phyloP scores from a whole-genome alignment of 1,139 yeast species.

The Saccharomyces uvarum region DNA sequence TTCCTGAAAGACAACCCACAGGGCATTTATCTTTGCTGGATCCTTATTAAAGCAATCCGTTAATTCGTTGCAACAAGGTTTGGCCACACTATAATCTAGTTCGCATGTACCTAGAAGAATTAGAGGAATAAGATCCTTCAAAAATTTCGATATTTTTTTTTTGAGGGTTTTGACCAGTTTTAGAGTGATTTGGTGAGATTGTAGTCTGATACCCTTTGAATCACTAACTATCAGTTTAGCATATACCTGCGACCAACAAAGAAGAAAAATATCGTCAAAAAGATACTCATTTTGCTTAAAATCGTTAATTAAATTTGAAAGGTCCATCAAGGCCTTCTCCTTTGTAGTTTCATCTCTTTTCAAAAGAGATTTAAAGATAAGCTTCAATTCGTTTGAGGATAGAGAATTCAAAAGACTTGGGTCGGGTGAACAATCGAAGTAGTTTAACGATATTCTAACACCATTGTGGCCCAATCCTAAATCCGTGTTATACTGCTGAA shows the following conservation, averaged over 20 bases:
- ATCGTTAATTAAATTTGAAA: constrained; percentile 34
- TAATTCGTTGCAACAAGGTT: constrained; percentile 43
- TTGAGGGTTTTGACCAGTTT: constrained; percentile 44
- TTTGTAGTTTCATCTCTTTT: constrained; percentile 79
- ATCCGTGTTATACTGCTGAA: constrained; percentile 23
- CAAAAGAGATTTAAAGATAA: constrained; percentile 64
- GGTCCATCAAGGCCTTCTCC: constrained; percentile 66
- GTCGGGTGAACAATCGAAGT: constrained; percentile 74
- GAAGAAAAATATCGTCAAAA: constrained; percentile 40
- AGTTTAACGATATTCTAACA: constrained; percentile 63
- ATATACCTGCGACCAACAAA: constrained; percentile 75
- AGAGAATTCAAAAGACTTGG: constrained; percentile 39
- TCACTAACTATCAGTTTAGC: constrained; percentile 71
- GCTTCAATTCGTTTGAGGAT: constrained; percentile 47
- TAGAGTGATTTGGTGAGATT: constrained; percentile 60
- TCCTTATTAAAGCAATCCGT: constrained; percentile 50
- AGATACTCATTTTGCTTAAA: constrained; percentile 27
- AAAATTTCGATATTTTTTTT: constrained; percentile 53
- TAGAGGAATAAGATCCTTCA: constrained; percentile 63
- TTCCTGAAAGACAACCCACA: constrained; percentile 53
- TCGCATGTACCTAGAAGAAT: constrained; percentile 71
- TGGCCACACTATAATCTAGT: constrained; percentile 53
- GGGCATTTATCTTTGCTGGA: constrained; percentile 46
- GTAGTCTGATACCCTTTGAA: constrained; percentile 53
- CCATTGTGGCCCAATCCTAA: constrained; percentile 41